Conservation (phyloP, 2,329 filamentous ascomycete genomes). For the Alternaria metachromatica region DNA sequence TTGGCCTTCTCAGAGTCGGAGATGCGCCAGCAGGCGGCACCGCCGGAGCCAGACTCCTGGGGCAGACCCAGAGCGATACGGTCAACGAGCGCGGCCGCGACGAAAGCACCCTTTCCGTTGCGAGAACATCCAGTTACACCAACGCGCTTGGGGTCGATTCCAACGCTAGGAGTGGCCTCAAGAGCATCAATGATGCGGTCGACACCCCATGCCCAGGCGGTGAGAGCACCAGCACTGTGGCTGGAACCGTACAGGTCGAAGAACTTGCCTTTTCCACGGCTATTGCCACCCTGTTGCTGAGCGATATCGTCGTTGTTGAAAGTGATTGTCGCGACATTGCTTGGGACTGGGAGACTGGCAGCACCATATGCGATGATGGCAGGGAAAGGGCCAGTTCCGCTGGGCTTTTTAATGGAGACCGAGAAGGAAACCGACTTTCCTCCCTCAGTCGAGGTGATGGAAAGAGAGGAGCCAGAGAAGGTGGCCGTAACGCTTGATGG, state of each 20-base stretch:
- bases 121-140: constrained; percentile 70
- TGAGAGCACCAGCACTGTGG: constrained; percentile 64
- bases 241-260: constrained; percentile 64
- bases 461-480: constrained; percentile 39
- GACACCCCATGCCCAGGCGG: constrained; percentile 70
- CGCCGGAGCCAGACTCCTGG: constrained; percentile 68
- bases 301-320: constrained; percentile 67
- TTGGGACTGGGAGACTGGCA: constrained; percentile 62
- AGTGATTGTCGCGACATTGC: constrained; percentile 62
- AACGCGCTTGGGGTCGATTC: constrained; percentile 52
- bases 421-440: constrained; percentile 48
- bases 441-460: constrained; percentile 43
- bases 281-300: constrained; percentile 52
- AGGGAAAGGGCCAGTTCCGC: constrained; percentile 58
- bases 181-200: constrained; percentile 66
- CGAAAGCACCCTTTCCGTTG: constrained; percentile 69
- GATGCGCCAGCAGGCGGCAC: constrained; percentile 66
- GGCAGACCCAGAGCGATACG: constrained; percentile 68
- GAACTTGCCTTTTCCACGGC: constrained; percentile 65
- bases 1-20: constrained; percentile 54
- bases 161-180: constrained; percentile 54
- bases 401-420: constrained; percentile 47
- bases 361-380: constrained; percentile 66
- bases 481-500: constrained; percentile 43
- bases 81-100: constrained; percentile 65